Base-by-base conservation (phyloP, 2,329 filamentous ascomycete genomes). In the Neopestalotiopsis rosae region DNA sequence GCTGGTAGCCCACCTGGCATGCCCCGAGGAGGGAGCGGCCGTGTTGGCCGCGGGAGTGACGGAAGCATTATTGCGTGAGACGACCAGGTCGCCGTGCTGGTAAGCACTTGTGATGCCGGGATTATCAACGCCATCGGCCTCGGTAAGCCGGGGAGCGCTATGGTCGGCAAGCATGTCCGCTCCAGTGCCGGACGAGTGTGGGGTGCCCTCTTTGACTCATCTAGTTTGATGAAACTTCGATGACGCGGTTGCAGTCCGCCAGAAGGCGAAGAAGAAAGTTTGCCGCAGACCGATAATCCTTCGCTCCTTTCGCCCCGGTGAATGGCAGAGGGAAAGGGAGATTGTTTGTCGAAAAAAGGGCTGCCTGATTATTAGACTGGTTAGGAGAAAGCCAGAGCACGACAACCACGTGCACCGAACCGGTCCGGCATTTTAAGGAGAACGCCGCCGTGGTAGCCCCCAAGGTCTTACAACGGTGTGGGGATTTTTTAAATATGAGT, bases 1-100 rank as follows among this genome's bases (percentile, higher is more conserved):
- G 14, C 69, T 61, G 34, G 68, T 70, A 3, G 71, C 72, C 56
- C 71, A 72, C 13, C n/a, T 42, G 38, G 20, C 57, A 59, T 59
- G 45, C n/a, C 45, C 45, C n/a, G 5, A 20, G 17, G 45, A n/a
- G 5, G 45, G 17, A 20, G 45, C 45, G 5, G n/a, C 13, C 14
- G 14, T n/a, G 42, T 13, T 17, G 14, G 45, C n/a, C 5, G 45
- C 45, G 45, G 45, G 45, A 20, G 45, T n/a, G n/a, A 20, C 45
- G 7, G 17, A 7, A 52, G 17, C 45, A 52, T 28, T 58, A 20
- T 20, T 32, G 57, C 57, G 45, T 20, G 45, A 52, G 45, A 52
- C n/a, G 45, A 52, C 45, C 45, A 52, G 17, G n/a, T 52, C n/a
- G 5, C 45, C 45, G 45, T 52, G 45, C 17, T 52, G 45, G 45